A percentile compares a stretch with the other conserved stretches of the same genome.
phyloP scores from a whole-genome alignment of 331 rosid genomes.

The Spiraea crenata region DNA sequence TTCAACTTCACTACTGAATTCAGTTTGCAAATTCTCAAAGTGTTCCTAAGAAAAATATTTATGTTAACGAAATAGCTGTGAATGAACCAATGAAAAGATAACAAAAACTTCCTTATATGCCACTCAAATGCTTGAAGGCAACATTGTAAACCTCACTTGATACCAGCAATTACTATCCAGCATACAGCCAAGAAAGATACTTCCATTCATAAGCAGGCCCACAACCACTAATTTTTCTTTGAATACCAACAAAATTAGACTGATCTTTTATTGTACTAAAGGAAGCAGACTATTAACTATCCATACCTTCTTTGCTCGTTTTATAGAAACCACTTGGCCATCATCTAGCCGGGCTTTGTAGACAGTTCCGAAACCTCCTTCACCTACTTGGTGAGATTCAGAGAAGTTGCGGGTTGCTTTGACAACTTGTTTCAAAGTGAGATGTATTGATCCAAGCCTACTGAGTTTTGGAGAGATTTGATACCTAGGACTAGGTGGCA shows the following conservation, averaged over 20 bases:
- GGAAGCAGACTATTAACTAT: neutral
- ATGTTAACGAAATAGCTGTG: conserved; percentile 17
- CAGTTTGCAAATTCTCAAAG: conserved; percentile 71
- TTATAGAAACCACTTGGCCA: conserved; percentile 73
- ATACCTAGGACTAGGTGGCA: conserved; percentile 87
- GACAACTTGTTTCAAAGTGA: conserved; percentile 62
- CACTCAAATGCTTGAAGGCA: neutral
- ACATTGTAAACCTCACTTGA: neutral
- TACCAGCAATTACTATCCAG: neutral
- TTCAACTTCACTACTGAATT: conserved; percentile 83
- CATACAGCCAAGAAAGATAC: neutral
- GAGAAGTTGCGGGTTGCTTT: conserved; percentile 87
- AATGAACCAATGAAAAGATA: neutral
- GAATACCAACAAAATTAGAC: no score
- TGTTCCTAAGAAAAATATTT: conserved; percentile 50
- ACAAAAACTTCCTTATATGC: neutral
- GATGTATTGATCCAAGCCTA: conserved; percentile 72
- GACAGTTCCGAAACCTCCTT: conserved; percentile 96
- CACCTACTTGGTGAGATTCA: conserved; percentile 66
- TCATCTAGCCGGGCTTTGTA: conserved; percentile 79
- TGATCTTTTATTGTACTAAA: no score
- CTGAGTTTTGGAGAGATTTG: conserved; percentile 66
- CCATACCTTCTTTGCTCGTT: conserved; percentile 85
- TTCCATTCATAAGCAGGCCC: neutral
- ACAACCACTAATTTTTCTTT: neutral